Conservation (phyloP, 2,329 filamentous ascomycete genomes). For the Saccharata proteae region DNA sequence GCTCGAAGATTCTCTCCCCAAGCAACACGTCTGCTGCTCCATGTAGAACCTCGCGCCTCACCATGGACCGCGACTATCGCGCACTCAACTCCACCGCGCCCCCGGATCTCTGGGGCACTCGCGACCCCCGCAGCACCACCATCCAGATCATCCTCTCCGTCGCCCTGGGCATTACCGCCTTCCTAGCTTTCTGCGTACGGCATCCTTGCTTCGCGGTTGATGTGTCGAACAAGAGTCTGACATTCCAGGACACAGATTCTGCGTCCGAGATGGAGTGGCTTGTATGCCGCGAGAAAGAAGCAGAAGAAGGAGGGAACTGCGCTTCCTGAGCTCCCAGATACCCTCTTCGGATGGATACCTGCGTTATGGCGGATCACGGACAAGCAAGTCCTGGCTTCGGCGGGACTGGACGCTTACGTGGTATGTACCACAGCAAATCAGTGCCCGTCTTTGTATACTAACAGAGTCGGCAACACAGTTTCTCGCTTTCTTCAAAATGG, state of each 20-base stretch:
- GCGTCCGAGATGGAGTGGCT: slow-evolving; percentile 77
- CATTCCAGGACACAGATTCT: slow-evolving; percentile 49
- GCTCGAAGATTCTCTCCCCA: too few relatives aligned
- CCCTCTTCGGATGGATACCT: slow-evolving; percentile 87
- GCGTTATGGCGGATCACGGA: slow-evolving; percentile 74
- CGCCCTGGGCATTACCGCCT: slow-evolving; percentile 56
- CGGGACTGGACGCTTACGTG: slow-evolving; percentile 89
- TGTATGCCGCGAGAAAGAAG: slow-evolving; percentile 82
- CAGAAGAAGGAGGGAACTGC: slow-evolving; percentile 51
- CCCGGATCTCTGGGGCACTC: slow-evolving; percentile 20
- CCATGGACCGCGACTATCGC: slow-evolving; percentile 11
- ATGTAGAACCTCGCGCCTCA: slow-evolving; percentile 3
- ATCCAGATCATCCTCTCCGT: slow-evolving; percentile 63
- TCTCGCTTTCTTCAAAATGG: slow-evolving; percentile 90
- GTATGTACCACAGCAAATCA: slow-evolving; percentile 38
- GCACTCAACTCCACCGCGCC: slow-evolving; percentile 12
- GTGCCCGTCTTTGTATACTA: not conserved
- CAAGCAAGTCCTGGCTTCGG: slow-evolving; percentile 77
- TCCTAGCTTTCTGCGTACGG: slow-evolving; percentile 63
- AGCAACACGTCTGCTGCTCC: slow-evolving; percentile 2
- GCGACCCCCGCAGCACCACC: slow-evolving; percentile 32
- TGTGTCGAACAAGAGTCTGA: slow-evolving; percentile 16
- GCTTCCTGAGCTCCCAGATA: slow-evolving; percentile 70
- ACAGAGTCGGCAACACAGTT: slow-evolving; percentile 42
- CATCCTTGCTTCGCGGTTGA: slow-evolving; percentile 9